phyloP scores from a whole-genome alignment of 306 rosid genomes.

The Acacia melanoxylon region DNA sequence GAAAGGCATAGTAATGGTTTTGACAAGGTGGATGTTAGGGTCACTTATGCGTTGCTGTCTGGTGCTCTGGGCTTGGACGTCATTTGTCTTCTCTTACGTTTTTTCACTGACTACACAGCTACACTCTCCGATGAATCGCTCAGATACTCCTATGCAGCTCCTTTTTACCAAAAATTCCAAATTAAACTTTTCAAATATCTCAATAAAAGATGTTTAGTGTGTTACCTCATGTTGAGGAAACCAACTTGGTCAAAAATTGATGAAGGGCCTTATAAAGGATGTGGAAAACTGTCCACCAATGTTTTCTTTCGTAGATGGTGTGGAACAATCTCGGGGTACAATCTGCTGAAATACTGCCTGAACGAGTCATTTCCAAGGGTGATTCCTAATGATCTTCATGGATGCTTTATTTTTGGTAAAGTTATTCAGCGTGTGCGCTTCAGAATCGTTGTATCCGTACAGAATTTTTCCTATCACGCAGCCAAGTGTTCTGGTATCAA shows the following conservation, averaged over 20 bases:
- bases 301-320: not conserved
- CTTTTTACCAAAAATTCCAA: not conserved
- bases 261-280: not conserved
- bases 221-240: not conserved
- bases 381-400: not conserved
- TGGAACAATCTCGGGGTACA: not conserved
- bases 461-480: not conserved
- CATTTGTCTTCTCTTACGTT: not conserved
- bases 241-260: not conserved
- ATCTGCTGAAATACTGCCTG: not conserved
- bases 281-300: not conserved
- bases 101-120: not conserved
- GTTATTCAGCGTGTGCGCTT: not conserved
- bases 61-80: not conserved
- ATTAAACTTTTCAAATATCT: not conserved
- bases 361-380: not conserved
- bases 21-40: not conserved
- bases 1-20: not conserved
- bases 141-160: not conserved
- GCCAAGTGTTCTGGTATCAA: not conserved
- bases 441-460: rapidly evolving
- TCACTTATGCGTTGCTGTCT: not conserved
- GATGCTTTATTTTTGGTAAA: too few relatives aligned
- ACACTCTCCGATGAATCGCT: not conserved
- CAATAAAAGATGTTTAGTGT: not conserved